phyloP scores from a whole-genome alignment of 2,329 filamentous ascomycete species.

The Pleurostoma richardsiae region DNA sequence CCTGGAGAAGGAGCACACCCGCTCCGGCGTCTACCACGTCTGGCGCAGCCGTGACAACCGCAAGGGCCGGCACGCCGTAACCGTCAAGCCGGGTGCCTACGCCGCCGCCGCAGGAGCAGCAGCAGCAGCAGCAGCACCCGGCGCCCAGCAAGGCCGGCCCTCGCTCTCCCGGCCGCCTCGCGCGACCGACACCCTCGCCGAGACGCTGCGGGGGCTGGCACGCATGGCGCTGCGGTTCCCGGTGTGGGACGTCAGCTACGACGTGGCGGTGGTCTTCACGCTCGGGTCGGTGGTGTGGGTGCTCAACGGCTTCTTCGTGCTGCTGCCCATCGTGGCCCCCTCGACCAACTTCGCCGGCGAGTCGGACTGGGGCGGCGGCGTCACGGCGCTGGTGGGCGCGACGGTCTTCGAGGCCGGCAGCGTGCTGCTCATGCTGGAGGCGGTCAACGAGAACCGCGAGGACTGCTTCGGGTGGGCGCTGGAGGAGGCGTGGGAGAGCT shows the following conservation, averaged over 20 bases:
- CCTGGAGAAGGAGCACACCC: neutral
- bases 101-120: neutral
- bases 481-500: constrained; percentile 38
- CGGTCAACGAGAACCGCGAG: constrained; percentile 60
- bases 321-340: constrained; percentile 51
- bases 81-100: constrained; percentile 11
- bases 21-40: constrained; percentile 21
- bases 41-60: constrained; percentile 38
- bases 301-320: constrained; percentile 60
- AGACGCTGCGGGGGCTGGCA: constrained; percentile 20
- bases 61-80: constrained; percentile 32
- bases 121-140: neutral
- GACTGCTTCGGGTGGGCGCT: constrained; percentile 68
- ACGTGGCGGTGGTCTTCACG: constrained; percentile 33
- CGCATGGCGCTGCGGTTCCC: constrained; percentile 30
- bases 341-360: constrained; percentile 49
- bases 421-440: constrained; percentile 59
- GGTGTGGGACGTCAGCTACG: constrained; percentile 36
- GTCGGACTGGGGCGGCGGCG: constrained; percentile 47
- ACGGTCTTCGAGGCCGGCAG: constrained; percentile 63
- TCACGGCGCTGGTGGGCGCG: constrained; percentile 62
- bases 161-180: constrained; percentile 2
- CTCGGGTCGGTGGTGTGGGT: constrained; percentile 42
- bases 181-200: constrained; percentile 16
- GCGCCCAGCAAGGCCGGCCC: too few species aligned